Base-by-base conservation (phyloP, 768 basidiomycete genomes). In the Pisolithus orientalis region DNA sequence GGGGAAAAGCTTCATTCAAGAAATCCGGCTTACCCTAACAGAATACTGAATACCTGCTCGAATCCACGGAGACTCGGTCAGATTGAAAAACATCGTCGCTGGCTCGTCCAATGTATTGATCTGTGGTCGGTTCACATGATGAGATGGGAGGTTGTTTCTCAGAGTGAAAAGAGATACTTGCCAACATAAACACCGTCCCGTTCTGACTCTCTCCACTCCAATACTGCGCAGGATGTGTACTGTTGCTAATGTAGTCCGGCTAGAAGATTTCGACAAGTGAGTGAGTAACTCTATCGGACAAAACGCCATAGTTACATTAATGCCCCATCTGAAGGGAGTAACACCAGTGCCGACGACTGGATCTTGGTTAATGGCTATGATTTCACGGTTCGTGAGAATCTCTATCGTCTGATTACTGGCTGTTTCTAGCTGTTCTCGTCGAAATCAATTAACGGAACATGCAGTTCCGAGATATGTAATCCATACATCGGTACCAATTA, bases 11-110 rank as follows among this genome's bases (percentile, higher is more conserved):
- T 56, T 32, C n/a, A 5, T 28, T 14, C 10, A 6, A 29, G 31
- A 2, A 13, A 17, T 9, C n/a, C 40, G 14, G 45, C 82, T 49
- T 58, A 85, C 84, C 53, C 83, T 72, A 51, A 86, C 79, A 14
- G 75, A 61, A 60, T 86, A 85, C 59, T 82, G 78, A 44, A 80
- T 70, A 39, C 83, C 84, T 4, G 83, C 83, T 47, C 81, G 75
- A 55, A 84, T 80, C 83, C 83, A 86, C 1, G 84, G 83, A 2
- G 84, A 85, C 59, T 86, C 83, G 5, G 81, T 81, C 49, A 85
- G 64, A 53, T 72, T 81, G 68, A 85, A 85, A 62, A 69, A 75
- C 78, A 85, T 72, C 53, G 75, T 73, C 4, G 80, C 73, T 5
- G 80, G 74, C 56, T 78, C 65, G 56, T 83, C 74, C 43, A 83